phyloP scores from a whole-genome alignment of 2,329 filamentous ascomycete genomes.

The Beauveria sp. region DNA sequence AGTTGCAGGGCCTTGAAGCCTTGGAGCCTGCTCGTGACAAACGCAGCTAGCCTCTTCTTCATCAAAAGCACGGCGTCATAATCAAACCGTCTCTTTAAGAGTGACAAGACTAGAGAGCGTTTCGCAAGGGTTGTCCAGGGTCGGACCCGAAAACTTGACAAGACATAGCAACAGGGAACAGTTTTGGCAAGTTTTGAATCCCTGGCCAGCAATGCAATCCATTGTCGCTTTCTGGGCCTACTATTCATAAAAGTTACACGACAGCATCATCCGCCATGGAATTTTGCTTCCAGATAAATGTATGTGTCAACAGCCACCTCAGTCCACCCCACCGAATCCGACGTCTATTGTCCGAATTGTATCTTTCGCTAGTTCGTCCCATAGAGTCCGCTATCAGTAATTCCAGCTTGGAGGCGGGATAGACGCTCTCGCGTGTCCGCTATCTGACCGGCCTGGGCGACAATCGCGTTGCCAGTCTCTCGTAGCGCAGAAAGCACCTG shows the following conservation, averaged over 20 bases:
- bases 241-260: background rate
- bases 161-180: background rate
- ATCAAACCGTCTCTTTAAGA: background rate
- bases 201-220: background rate
- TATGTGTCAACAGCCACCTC: background rate
- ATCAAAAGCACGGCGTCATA: background rate
- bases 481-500: constrained; percentile 30
- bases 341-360: background rate
- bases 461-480: constrained; percentile 33
- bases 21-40: background rate
- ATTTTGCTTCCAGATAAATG: background rate
- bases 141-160: too few species aligned
- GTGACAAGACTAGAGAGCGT: too few species aligned
- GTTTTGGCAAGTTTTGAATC: background rate
- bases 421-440: constrained; percentile 34
- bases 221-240: background rate
- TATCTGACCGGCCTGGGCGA: constrained; percentile 34
- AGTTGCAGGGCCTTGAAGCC: background rate
- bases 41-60: background rate
- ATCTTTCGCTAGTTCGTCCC: background rate
- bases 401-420: constrained; percentile 33
- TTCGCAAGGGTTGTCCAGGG: background rate
- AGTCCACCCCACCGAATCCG: background rate
- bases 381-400: constrained; percentile 28
- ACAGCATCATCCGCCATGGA: background rate